Conservation (phyloP, 2,329 filamentous ascomycete genomes). For the Aspergillus terreus region DNA sequence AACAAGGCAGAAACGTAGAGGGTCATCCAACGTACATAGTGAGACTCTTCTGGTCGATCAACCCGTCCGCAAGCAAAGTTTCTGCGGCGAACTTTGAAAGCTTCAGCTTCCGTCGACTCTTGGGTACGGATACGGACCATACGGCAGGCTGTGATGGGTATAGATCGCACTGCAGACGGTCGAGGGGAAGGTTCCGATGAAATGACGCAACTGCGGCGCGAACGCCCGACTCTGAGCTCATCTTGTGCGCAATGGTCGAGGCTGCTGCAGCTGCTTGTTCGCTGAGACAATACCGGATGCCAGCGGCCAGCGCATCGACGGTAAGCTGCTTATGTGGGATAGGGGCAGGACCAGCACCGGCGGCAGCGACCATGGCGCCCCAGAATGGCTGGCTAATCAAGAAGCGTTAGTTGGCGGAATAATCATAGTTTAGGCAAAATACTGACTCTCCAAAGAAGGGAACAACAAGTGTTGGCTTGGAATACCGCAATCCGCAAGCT, state of each 20-base stretch:
- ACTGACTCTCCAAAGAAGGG: conserved; percentile 53
- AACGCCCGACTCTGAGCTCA: conserved; percentile 42
- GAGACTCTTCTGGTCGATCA: too few species aligned
- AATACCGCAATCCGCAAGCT: conserved; percentile 51
- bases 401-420: not conserved
- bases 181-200: conserved; percentile 33
- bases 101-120: conserved; percentile 6
- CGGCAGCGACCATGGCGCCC: conserved; percentile 50
- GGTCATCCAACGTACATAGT: not conserved
- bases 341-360: conserved; percentile 48
- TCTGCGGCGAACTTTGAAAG: conserved; percentile 24
- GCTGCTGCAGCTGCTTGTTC: conserved; percentile 36
- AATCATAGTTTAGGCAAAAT: not conserved
- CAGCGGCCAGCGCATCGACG: conserved; percentile 41
- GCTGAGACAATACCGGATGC: conserved; percentile 44
- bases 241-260: conserved; percentile 33
- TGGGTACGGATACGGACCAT: conserved; percentile 19
- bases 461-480: conserved; percentile 51
- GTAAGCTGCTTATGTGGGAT: conserved; percentile 47
- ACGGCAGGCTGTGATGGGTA: conserved; percentile 25
- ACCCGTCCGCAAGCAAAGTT: conserved; percentile 14
- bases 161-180: conserved; percentile 23
- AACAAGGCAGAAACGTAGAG: not conserved
- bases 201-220: conserved; percentile 43
- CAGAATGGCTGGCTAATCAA: conserved; percentile 47